Evolutionary conservation across 257 asterid genomes (phyloP), one percentile per base, ranked within the genome.

Genomic region (Nicotiana attenuata): DNA sequence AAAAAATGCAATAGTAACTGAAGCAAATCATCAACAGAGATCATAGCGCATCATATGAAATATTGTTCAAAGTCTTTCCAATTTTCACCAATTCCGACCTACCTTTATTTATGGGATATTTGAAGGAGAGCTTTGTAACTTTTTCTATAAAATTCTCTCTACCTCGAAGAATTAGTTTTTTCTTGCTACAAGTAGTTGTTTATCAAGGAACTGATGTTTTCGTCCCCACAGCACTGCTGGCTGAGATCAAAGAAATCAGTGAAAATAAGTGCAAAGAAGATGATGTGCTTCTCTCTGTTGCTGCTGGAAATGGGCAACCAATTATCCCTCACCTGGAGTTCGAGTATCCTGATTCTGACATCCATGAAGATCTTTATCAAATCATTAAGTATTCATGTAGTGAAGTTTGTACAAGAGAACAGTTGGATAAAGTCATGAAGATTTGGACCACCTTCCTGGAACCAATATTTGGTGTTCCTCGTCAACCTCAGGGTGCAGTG

Each of bases 351-450:
- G 98, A 96, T 88, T 89, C 87, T 17, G 94, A 91, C 55, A 87
- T 96, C 90, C 98, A 96, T 57, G 94, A 93, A 82, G 98, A 96
- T 87, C 89, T 96, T 38, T 87, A 86, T 86, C 88, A 91, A 88
- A 91, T 96, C 76, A 91, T 96, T 77, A 90, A 90, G 82, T 90
- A 88, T 84, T 89, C 98, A 7, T 94, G 98, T 80, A 88, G 84
- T 83, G 98, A 93, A 92, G 86, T 91, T 86, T 94, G 97, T 85
- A 85, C 98, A 45, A 85, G 94, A 13, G 99, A 94, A 84, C 97
- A 89, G 84, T 77, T 78, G 80, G 96, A 90, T 81, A 90, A 91
- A 87, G 87, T 93, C 86, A 85, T 94, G 96, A 92, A 86, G 85
- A 84, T 94, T 35, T 96, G 99, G 99, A 91, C 92, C 33, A 83